A percentile compares a stretch with the other conserved stretches of the same genome.
Conservation (phyloP, 352 stramenopile species). For the Phytophthora hybrid region DNA sequence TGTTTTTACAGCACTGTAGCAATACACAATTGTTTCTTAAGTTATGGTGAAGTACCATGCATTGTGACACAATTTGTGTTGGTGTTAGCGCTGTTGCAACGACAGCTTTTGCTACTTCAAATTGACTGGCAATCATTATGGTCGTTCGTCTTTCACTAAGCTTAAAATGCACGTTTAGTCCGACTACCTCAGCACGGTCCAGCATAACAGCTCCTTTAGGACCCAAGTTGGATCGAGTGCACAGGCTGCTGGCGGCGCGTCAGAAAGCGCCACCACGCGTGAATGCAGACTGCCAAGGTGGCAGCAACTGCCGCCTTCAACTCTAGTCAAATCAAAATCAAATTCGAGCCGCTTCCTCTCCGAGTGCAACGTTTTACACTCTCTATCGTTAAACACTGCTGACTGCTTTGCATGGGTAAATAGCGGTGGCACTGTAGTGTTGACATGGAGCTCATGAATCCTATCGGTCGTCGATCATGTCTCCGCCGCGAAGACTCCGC, state of each 20-base stretch:
- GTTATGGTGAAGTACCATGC: too few species aligned
- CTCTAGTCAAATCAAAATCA: constrained; percentile 15
- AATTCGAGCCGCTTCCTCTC: constrained; percentile 16
- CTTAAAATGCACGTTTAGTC: constrained; percentile 1
- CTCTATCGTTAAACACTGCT: not conserved
- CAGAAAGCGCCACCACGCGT: constrained; percentile 3
- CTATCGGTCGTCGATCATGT: too few species aligned
- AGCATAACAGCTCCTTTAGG: not conserved
- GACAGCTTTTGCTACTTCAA: too few species aligned
- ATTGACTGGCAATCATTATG: too few species aligned
- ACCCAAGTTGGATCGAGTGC: not conserved
- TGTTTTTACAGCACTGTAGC: too few species aligned
- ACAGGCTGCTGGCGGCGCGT: too few species aligned
- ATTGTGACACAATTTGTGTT: too few species aligned
- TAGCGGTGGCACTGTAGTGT: not conserved
- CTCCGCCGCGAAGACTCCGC: too few species aligned
- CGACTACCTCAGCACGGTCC: constrained; percentile 3
- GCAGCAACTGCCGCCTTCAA: not conserved
- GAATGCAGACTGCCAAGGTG: not conserved
- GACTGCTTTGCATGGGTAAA: not conserved
- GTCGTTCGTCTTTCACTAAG: too few species aligned
- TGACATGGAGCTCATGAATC: not conserved
- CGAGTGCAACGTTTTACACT: constrained; percentile 14
- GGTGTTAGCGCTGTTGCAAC: too few species aligned
- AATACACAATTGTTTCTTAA: too few species aligned